These are phyloP conservation scores for Fusarium zealandicum DNA, from an alignment of 2,329 filamentous ascomycete species.

Conservation along the genomic window DNA sequence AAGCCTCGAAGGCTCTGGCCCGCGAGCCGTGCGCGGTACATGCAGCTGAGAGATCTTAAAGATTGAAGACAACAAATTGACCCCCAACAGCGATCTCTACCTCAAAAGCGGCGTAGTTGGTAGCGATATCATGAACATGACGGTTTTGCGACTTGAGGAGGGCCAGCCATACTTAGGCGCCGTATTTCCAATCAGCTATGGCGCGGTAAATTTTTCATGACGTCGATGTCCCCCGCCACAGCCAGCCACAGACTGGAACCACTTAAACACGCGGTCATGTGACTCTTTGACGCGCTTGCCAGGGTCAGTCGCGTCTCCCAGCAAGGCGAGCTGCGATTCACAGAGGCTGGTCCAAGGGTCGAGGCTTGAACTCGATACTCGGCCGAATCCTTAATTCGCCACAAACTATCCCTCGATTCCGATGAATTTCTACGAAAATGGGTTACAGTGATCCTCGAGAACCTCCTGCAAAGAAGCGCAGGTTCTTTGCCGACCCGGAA, in stretches of 20 bases:
- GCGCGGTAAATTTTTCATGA: constrained; percentile 40
- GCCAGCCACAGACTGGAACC: background rate
- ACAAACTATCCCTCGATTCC: background rate
- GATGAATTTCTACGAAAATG: constrained; percentile 45
- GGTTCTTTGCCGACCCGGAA: constrained; percentile 48
- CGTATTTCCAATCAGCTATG: constrained; percentile 36
- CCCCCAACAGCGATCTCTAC: background rate
- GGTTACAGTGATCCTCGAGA: constrained; percentile 49
- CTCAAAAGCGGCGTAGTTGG: constrained; percentile 8
- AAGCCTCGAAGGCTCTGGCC: constrained; percentile 51
- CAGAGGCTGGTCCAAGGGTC: constrained; percentile 1
- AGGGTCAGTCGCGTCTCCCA: constrained; percentile 49
- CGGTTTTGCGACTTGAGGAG: constrained; percentile 17
- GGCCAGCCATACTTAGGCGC: constrained; percentile 36
- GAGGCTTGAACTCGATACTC: background rate
- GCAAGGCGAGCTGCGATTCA: constrained; percentile 10
- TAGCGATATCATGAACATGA: constrained; percentile 22
- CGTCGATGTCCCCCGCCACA: constrained; percentile 33
- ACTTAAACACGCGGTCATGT: constrained; percentile 49
- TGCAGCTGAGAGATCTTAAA: constrained; percentile 34
- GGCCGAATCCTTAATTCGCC: background rate
- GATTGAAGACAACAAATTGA: background rate
- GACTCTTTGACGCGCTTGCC: constrained; percentile 48
- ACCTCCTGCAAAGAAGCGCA: constrained; percentile 55
- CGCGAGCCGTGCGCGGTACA: constrained; percentile 50